Base-by-base conservation (phyloP, 441 rosid species). In the Mallotus repandus region DNA sequence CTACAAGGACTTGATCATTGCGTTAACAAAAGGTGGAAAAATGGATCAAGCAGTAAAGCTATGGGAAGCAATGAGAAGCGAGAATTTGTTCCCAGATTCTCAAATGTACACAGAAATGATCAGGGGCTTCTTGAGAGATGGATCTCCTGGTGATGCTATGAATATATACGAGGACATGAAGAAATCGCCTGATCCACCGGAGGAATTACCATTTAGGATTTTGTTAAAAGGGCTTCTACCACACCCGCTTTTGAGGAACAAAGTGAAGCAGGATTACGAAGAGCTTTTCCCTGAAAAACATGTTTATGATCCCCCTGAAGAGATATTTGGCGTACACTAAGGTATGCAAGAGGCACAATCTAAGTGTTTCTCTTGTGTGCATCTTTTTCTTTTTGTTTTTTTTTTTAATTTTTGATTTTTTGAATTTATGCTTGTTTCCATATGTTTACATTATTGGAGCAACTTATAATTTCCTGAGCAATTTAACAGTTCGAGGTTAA, bases 91-190 rank as follows among this genome's bases (percentile, higher is more conserved):
- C 75, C 96, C 97, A 12, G 99, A 95, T 83, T 88, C 91, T 72
- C 97, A 93, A 80, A 85, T 94, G n/a, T 89, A 91, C 76, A 87
- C 97, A 1, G 99, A 93, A 84, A 84, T 89, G 41, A 93, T 93
- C 61, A 81, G 96, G 77, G 99, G 98, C 3, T 93, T 89, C 81
- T 77, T 95, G 73, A 87, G 85, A 75, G 90, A 91, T 2, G 99
- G 99, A 9, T 95, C 96, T 63, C 98, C 98, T 0, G 91, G 92
- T 0, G 99, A 91, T 85, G 99, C 99, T 25, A 91, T 93, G 98
- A 95, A 95, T 77, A 81, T 95, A 61, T 95, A 93, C 7, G 99
- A 95, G 76, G 98, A 93, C 88, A 95, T 95, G 99, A 78, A 91
- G 83, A 85, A 88, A 79, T 88, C 98, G 58, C 99, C 98, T 0